Conservation (phyloP, 2,329 filamentous ascomycete genomes). For the Cercospora sp. region DNA sequence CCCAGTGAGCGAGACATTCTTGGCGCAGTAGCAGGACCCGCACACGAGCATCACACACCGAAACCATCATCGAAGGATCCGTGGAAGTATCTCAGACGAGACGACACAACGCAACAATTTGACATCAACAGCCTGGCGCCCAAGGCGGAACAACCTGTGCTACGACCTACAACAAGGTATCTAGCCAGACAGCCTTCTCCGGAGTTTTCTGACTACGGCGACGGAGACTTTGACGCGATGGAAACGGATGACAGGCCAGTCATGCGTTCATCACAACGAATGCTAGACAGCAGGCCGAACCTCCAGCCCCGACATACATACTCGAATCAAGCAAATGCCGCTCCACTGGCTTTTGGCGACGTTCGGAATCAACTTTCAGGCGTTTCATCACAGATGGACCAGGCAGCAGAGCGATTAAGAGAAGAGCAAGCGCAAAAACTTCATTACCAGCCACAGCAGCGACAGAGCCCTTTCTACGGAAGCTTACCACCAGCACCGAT, state of each 20-base stretch:
- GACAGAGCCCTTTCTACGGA: conserved; percentile 64
- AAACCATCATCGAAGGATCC: conserved; percentile 34
- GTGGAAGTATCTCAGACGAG: conserved; percentile 29
- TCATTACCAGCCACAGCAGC: conserved; percentile 35
- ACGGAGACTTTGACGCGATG: conserved; percentile 60
- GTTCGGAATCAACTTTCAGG: conserved; percentile 30
- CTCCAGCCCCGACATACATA: conserved; percentile 24
- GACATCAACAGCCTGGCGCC: conserved; percentile 39
- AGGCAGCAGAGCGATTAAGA: conserved; percentile 21
- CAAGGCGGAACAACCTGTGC: conserved; percentile 22
- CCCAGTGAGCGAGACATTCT: conserved; percentile 35
- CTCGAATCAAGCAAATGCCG: conserved; percentile 17
- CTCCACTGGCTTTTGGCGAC: conserved; percentile 21
- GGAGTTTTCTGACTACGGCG: conserved; percentile 30
- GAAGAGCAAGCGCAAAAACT: conserved; percentile 26
- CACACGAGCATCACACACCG: conserved; percentile 25
- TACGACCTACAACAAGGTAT: conserved; percentile 18
- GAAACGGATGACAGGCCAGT: conserved; percentile 63
- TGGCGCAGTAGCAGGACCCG: conserved; percentile 32
- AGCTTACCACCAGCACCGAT: conserved; percentile 68
- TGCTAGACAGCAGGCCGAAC: conserved; percentile 23
- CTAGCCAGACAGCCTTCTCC: conserved; percentile 29
- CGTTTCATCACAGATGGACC: conserved; percentile 29
- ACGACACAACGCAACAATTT: conserved; percentile 36
- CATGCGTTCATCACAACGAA: conserved; percentile 24